Evolutionary conservation across 805 yeast species (phyloP), one percentile per base, ranked within the genome.

Genomic region (Candida awuae): DNA sequence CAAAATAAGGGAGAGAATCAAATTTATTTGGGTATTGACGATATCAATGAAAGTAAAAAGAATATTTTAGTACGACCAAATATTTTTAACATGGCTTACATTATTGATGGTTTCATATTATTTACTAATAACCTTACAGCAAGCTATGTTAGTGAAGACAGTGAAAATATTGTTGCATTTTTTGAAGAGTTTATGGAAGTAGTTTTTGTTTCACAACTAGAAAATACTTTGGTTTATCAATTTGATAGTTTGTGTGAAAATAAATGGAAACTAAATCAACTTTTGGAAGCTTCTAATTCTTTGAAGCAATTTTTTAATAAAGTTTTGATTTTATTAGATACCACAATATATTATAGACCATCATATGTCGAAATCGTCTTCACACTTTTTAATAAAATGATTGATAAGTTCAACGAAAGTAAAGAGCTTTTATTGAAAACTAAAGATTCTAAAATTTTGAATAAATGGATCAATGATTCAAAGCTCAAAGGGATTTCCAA

Each of bases 11-110:
- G 29, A 13, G 49, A 36, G 9, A 51, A 47, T 32, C 55, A 71
- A 1, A 63, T 73, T 6, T 83, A 73, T 49, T 73, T 84, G 32
- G 77, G 78, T 31, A 75, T 68, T 44, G 85, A 78, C 46, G 63
- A 73, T 3, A 20, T 42, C 4, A 31, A 41, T 16, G 69, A 68
- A 43, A 66, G 75, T 17, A 70, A 73, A 48, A 79, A 80, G 38
- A 78, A 80, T 44, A 69, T 78, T 4, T 59, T 85, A 28, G 82
- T 84, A 2, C 75, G 78, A 1, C 77, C 85, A 2, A 77, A 77
- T 51, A 70, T 86, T 13, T 77, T 82, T 59, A 85, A 87, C 51
- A 84, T 88, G 80, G 71, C 88, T 47, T 70, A 83, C 5, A 71
- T 87, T 13, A 59, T 85, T 35, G 95, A 83, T 41, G 79, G 84